A percentile compares a stretch with the other conserved stretches of the same genome.
These are phyloP conservation scores for Colletotrichum eleusines DNA, from an alignment of 2,329 filamentous ascomycete species.

Conservation along the genomic window DNA sequence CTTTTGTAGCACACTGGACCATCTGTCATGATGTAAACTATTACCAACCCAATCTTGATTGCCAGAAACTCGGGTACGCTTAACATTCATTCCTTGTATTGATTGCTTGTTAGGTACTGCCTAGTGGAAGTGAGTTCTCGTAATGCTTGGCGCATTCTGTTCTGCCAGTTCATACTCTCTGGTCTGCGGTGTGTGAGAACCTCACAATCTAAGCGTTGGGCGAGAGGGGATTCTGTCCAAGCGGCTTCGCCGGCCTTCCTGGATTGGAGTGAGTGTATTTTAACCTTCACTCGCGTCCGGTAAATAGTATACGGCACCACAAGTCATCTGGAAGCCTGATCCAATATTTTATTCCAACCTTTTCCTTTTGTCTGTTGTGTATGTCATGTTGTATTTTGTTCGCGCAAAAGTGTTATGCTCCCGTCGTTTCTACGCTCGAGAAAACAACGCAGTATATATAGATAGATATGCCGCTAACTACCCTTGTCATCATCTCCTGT, in stretches of 20 bases:
- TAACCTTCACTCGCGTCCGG: not conserved
- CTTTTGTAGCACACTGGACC: not conserved
- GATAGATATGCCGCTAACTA: not conserved
- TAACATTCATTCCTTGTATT: not conserved
- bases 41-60: not conserved
- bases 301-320: not conserved
- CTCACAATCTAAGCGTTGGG: not conserved
- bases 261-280: not conserved
- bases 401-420: not conserved
- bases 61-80: not conserved
- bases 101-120: not conserved
- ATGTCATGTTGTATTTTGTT: slow-evolving; percentile 11
- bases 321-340: not conserved
- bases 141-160: not conserved
- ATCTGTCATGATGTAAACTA: slow-evolving; percentile 18
- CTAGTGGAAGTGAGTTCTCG: not conserved
- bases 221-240: not conserved
- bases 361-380: not conserved
- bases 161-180: too few relatives aligned
- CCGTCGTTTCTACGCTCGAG: not conserved
- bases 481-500: not conserved
- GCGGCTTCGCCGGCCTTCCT: not conserved
- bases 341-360: not conserved
- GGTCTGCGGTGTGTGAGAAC: not conserved
- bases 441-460: slow-evolving; percentile 2